phyloP scores from a whole-genome alignment of 306 rosid species.

The Mimosa bimucronata region DNA sequence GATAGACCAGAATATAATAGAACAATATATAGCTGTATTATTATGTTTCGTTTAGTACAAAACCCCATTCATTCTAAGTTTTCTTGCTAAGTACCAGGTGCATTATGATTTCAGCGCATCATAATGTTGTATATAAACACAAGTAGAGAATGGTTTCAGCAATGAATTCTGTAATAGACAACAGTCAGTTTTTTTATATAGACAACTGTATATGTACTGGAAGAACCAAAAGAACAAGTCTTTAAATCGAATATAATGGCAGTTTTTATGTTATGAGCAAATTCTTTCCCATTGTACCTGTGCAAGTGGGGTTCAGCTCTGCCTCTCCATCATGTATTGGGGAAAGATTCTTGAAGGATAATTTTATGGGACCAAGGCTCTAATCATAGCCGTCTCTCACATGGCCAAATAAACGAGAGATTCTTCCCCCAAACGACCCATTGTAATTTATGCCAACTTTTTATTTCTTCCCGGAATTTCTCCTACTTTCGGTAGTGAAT shows the following conservation, averaged over 20 bases:
- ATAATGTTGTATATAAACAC: neutral
- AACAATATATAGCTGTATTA: neutral
- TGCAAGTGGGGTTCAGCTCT: slow-evolving; percentile 18
- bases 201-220: neutral
- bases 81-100: neutral
- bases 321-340: slow-evolving; percentile 23
- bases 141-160: neutral
- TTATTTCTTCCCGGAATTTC: slow-evolving; percentile 21
- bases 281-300: slow-evolving; percentile 4
- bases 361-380: slow-evolving; percentile 30
- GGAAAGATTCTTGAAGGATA: slow-evolving; percentile 33
- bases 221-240: neutral
- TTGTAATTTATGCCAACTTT: slow-evolving; percentile 28
- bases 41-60: neutral
- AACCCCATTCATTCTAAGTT: neutral
- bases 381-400: slow-evolving; percentile 4
- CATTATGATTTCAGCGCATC: neutral
- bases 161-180: neutral
- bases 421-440: neutral
- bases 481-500: slow-evolving; percentile 16
- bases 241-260: neutral
- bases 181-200: neutral
- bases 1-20: neutral
- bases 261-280: slow-evolving; percentile 12
- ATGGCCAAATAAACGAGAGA: neutral